phyloP scores from a whole-genome alignment of 495 filamentous ascomycete species.

The Penicillium bovifimosum region DNA sequence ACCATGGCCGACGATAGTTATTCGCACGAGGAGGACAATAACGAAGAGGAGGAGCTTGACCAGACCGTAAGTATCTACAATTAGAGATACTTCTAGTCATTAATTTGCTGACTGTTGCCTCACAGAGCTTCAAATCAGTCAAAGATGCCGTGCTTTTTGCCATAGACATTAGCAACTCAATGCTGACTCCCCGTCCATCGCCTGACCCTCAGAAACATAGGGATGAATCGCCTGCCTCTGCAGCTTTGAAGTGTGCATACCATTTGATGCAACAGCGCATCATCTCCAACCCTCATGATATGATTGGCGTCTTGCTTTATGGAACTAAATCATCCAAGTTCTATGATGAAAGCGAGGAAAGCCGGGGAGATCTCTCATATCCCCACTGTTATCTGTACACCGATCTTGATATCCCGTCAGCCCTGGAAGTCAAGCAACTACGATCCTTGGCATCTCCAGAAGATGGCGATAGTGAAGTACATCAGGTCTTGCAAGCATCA shows the following conservation, averaged over 20 bases:
- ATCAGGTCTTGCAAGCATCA: constrained; percentile 61
- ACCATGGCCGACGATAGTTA: constrained; percentile 43
- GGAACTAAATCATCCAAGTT: constrained; percentile 85
- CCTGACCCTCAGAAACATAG: constrained; percentile 66
- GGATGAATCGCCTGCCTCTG: constrained; percentile 64
- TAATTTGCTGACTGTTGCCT: constrained; percentile 1
- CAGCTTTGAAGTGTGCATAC: constrained; percentile 92
- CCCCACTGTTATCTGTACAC: constrained; percentile 89
- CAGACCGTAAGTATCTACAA: constrained; percentile 51
- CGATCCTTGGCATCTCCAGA: constrained; percentile 63
- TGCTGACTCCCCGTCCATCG: constrained; percentile 65
- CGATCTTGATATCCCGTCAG: constrained; percentile 82
- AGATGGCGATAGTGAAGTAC: constrained; percentile 63
- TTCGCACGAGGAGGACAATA: constrained; percentile 44
- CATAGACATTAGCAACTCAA: constrained; percentile 88
- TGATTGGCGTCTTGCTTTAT: constrained; percentile 96
- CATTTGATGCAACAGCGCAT: constrained; percentile 96
- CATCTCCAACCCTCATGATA: constrained; percentile 91
- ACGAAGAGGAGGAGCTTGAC: constrained; percentile 66
- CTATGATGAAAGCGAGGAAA: constrained; percentile 58
- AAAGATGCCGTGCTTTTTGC: constrained; percentile 98
- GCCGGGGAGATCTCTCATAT: constrained; percentile 59
- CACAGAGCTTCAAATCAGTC: constrained; percentile 79
- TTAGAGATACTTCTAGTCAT: not conserved
- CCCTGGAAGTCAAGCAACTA: constrained; percentile 76